These are phyloP conservation scores for Amanita rimosa DNA, from an alignment of 768 basidiomycete genomes.

Conservation along the genomic window DNA sequence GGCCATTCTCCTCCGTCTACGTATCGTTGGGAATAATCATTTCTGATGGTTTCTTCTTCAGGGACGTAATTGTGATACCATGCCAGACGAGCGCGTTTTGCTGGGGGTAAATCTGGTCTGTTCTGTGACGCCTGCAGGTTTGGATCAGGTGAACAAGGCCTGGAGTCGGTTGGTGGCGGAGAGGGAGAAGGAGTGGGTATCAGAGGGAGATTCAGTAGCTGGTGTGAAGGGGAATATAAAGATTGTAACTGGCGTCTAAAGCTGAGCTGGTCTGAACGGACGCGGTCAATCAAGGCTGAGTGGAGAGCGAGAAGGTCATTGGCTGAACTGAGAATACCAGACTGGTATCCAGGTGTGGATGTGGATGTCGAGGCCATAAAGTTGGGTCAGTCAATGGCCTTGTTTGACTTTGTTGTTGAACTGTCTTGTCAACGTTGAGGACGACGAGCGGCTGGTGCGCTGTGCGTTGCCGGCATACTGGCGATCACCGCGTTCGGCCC, in stretches of 20 bases:
- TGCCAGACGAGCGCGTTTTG: constrained; percentile 60
- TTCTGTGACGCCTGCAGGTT: constrained; percentile 20
- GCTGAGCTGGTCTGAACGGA: constrained; percentile 43
- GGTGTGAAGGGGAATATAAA: constrained; percentile 43
- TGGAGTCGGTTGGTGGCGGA: constrained; percentile 34
- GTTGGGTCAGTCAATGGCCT: too few species aligned
- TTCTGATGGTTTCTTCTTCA: constrained; percentile 93
- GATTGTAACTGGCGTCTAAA: constrained; percentile 46
- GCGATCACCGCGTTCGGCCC: too few species aligned
- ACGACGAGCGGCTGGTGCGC: too few species aligned
- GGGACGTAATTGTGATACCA: constrained; percentile 78
- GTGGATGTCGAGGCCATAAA: too few species aligned
- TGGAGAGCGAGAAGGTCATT: constrained; percentile 58
- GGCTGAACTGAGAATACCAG: constrained; percentile 45
- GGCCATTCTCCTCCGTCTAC: constrained; percentile 90
- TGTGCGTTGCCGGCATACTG: too few species aligned
- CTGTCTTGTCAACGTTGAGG: background rate
- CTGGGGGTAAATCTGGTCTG: constrained; percentile 38
- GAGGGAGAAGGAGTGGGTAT: constrained; percentile 48
- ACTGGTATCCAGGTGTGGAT: too few species aligned
- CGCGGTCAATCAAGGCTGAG: constrained; percentile 40
- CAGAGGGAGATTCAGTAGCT: constrained; percentile 44
- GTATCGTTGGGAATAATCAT: constrained; percentile 88
- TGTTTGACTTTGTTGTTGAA: background rate
- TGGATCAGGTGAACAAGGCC: constrained; percentile 32